Conservation (phyloP, 768 basidiomycete species). For the Russula griseocarnosa region DNA sequence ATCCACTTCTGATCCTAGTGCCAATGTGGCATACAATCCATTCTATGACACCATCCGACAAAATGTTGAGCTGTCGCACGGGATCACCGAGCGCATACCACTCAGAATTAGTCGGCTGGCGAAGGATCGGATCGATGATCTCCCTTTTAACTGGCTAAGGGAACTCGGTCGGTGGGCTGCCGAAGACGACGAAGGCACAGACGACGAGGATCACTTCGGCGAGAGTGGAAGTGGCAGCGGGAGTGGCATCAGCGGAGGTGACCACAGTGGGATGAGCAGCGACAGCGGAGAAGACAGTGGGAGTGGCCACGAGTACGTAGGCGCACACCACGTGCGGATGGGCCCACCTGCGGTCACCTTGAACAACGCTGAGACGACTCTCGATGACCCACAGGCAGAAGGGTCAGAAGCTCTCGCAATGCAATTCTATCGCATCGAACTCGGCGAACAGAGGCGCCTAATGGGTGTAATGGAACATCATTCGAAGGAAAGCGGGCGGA, state of each 20-base stretch:
- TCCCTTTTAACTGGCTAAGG: constrained; percentile 77
- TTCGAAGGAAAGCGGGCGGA: constrained; percentile 50
- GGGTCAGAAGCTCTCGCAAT: constrained; percentile 78
- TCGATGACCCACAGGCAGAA: constrained; percentile 42
- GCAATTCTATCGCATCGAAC: constrained; percentile 92
- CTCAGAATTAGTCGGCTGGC: constrained; percentile 50
- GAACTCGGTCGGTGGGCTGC: constrained; percentile 60
- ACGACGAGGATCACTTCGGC: constrained; percentile 21
- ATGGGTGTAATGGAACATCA: constrained; percentile 93
- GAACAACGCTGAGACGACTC: constrained; percentile 8
- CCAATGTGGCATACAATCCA: constrained; percentile 60
- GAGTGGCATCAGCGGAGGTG: constrained; percentile 21
- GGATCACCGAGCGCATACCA: constrained; percentile 73
- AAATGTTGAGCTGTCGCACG: constrained; percentile 71
- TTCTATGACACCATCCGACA: constrained; percentile 95
- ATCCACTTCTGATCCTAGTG: constrained; percentile 21
- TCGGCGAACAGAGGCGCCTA: constrained; percentile 83
- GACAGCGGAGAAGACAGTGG: constrained; percentile 24
- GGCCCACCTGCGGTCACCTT: background rate
- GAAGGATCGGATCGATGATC: constrained; percentile 49
- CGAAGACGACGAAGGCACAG: constrained; percentile 20
- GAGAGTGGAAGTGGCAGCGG: constrained; percentile 25
- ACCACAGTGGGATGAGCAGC: constrained; percentile 21
- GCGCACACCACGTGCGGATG: background rate
- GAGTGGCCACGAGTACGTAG: constrained; percentile 7